phyloP scores from a whole-genome alignment of 805 yeast species.

The Schwanniomyces yamadae region DNA sequence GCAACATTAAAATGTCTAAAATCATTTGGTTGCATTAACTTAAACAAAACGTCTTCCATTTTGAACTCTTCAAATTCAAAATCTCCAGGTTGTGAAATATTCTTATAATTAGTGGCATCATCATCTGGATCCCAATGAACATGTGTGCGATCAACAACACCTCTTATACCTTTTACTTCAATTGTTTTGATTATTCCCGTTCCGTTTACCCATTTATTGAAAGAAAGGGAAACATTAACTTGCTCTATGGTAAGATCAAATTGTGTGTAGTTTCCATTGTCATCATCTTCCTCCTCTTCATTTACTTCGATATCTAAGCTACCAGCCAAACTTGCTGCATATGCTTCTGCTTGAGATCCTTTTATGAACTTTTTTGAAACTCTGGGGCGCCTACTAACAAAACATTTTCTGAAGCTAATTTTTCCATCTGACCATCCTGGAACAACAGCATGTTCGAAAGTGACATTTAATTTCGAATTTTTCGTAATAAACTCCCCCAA shows the following conservation, averaged over 20 bases:
- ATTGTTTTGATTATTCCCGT: conserved; percentile 77
- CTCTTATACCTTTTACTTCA: conserved; percentile 82
- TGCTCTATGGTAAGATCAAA: conserved; percentile 89
- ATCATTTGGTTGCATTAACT: conserved; percentile 75
- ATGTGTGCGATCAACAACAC: conserved; percentile 88
- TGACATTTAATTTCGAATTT: conserved; percentile 78
- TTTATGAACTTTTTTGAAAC: conserved; percentile 52
- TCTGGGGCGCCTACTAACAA: conserved; percentile 82
- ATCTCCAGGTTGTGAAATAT: conserved; percentile 79
- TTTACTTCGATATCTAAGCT: conserved; percentile 10
- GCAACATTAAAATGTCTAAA: conserved; percentile 86
- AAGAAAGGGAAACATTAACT: conserved; percentile 74
- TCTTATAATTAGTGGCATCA: conserved; percentile 78
- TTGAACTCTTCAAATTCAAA: conserved; percentile 84
- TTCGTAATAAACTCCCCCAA: conserved; percentile 82
- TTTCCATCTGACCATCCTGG: conserved; percentile 92
- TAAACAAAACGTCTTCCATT: conserved; percentile 82
- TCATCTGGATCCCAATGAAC: conserved; percentile 80
- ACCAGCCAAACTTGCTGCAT: conserved; percentile 46
- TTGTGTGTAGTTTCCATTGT: conserved; percentile 95
- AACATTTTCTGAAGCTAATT: conserved; percentile 79
- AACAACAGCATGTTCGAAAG: conserved; percentile 90
- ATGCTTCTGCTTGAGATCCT: conserved; percentile 73
- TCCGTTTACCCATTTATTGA: conserved; percentile 87
- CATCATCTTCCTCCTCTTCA: conserved; percentile 42